Conservation (phyloP, 495 filamentous ascomycete genomes). For the Hyaloscypha finlandica region DNA sequence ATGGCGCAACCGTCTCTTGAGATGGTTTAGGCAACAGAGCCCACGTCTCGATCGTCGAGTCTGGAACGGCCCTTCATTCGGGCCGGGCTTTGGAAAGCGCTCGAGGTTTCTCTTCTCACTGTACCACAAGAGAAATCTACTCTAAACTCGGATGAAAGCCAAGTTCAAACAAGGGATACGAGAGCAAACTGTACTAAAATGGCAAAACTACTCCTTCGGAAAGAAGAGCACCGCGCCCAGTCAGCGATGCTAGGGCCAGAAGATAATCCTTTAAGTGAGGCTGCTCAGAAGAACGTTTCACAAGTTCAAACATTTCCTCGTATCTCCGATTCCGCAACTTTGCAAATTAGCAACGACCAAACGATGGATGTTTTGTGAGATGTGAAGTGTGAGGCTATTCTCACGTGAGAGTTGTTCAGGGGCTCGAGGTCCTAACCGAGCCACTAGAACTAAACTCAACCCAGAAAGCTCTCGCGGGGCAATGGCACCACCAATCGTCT, state of each 20-base stretch:
- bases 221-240: no score
- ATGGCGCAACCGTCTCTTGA: no score
- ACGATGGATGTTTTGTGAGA: background rate
- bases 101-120: no score
- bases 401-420: background rate
- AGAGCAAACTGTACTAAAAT: background rate
- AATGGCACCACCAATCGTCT: background rate
- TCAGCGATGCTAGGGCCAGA: no score
- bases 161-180: no score
- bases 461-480: background rate
- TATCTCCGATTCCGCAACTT: background rate
- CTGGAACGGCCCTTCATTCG: no score
- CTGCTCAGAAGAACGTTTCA: background rate
- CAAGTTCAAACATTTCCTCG: background rate
- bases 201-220: no score
- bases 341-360: background rate
- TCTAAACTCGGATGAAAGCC: no score
- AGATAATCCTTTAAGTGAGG: background rate
- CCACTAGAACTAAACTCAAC: background rate
- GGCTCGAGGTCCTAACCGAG: background rate
- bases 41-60: no score
- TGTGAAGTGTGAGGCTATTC: background rate
- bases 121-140: no score
- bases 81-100: no score
- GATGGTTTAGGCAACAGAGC: no score